Percentiles rank a stretch among this genome's conserved stretches.
Conservation (phyloP, 257 asterid genomes). For the Penstemon barbatus region DNA sequence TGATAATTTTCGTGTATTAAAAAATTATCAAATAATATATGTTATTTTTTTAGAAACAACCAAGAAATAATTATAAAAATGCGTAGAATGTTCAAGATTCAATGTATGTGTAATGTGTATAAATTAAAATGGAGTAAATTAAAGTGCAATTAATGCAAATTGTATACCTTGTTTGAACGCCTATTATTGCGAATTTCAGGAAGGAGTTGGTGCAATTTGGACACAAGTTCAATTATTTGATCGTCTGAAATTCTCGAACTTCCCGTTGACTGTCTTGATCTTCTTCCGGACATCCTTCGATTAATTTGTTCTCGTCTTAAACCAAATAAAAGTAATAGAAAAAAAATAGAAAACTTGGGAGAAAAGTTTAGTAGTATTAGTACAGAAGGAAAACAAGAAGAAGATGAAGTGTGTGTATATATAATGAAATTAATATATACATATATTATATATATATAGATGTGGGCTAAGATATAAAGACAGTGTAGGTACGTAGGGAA, state of each 20-base stretch:
- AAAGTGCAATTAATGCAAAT: no score
- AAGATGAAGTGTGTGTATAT: constrained; percentile 22
- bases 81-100: no score
- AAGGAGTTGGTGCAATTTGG: constrained; percentile 69
- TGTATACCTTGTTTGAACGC: constrained; percentile 53
- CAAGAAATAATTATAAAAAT: no score
- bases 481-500: constrained; percentile 3
- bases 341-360: background rate
- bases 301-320: background rate
- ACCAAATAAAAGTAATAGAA: background rate
- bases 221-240: constrained; percentile 64
- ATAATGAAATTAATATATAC: background rate
- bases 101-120: no score
- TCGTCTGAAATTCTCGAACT: constrained; percentile 61
- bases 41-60: no score
- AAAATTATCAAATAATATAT: no score
- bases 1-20: no score
- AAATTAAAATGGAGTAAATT: no score
- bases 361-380: constrained; percentile 1
- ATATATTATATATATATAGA: constrained; percentile 2
- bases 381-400: constrained; percentile 18
- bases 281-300: constrained; percentile 59
- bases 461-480: background rate
- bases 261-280: constrained; percentile 53
- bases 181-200: constrained; percentile 65